Evolutionary conservation across 2,329 filamentous ascomycete genomes (phyloP), one percentile per base, ranked within the genome.

Genomic region (Sclerotinia glacialis): DNA sequence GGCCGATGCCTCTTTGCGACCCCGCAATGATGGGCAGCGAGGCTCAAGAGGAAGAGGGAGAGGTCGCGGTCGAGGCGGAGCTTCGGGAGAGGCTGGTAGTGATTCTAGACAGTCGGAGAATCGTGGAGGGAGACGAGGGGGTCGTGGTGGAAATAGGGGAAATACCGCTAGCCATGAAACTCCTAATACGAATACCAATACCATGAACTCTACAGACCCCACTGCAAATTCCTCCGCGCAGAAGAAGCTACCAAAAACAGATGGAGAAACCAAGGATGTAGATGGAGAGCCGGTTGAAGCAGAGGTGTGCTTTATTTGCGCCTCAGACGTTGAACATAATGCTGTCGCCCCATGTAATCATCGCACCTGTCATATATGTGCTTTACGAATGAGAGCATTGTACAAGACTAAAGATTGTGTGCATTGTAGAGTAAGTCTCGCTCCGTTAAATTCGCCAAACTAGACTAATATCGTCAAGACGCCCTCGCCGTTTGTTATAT

Each of bases 361-460:
- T 79, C 86, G 91, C 67, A 97, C 94, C 59, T 99, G 95, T 77
- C 95, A 99, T 79, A 97, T 98, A 71, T 99, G 95, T 78, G 89
- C 93, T 12, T 80, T 99, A 72, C 86, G 95, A 68, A 86, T 98
- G 86, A 86, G 95, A 73, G 95, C 94, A 0, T 81, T 99, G 54
- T 99, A 98, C 80, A 98, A 97, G 82, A 96, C 89, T 68, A 96
- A 96, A 78, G 91, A 93, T 71, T 99, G 95, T 79, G 91, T 93
- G n/a, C 93, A 98, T 78, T 99, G 95, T 77, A 85, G 95, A 75
- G 91, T 93, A 83, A 72, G 89, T 82, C 37, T 52, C 44, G 23
- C 16, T 71, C 42, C 64, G 44, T 58, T 16, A 28, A 37, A 68
- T 46, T 50, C 56, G 50, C 59, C 52, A 34, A 69, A 80, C 78